Evolutionary conservation across 352 stramenopile species (phyloP), one percentile per base, ranked within the genome.

Genomic region (Phytophthora pinifolia): DNA sequence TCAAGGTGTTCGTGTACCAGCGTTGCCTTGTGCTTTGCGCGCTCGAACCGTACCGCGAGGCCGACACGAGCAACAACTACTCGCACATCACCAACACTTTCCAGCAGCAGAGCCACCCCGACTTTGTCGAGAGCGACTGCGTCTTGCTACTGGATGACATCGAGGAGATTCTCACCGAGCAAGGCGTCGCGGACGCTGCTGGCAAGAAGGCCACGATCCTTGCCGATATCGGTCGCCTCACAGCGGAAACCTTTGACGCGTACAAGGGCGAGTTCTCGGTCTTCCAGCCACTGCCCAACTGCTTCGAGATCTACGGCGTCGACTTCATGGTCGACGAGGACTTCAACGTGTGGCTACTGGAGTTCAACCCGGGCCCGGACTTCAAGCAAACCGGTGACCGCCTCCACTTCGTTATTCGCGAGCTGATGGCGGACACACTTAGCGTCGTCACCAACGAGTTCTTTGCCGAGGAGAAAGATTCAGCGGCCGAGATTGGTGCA

Each of bases 31-130:
- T 79, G 25, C 72, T 89, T 35, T 82, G 63, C 43, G 78, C 69
- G 20, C 63, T 85, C 13, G 68, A 85, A 30, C 47, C 72, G 56
- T 85, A 85, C 48, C 53, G 47, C 50, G 54, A 74, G 46, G 56
- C 46, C 8, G 67, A 85, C 46, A 76, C 62, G 25, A 64, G 72
- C 41, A 77, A 88, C 58, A 73, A 82, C 33, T 83, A 79, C 47
- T 77, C 78, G 14, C 81, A 91, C 65, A 86, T 91, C 41, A 89
- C 81, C 34, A 91, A 91, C 54, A 91, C 81, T 47, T 85, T 79
- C 53, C 81, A 89, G 59, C 81, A 91, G 43, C 72, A 85, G 41
- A 74, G 65, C 41, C 78, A 91, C 50, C 74, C 78, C 1, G 63
- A 80, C 39, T 91, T 88, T 54, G 70, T 80, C 18, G 81, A 91